These are phyloP conservation scores for cucumber (Cucumis sativus) DNA, from an alignment of 306 rosid genomes.

Conservation along the genomic window DNA sequence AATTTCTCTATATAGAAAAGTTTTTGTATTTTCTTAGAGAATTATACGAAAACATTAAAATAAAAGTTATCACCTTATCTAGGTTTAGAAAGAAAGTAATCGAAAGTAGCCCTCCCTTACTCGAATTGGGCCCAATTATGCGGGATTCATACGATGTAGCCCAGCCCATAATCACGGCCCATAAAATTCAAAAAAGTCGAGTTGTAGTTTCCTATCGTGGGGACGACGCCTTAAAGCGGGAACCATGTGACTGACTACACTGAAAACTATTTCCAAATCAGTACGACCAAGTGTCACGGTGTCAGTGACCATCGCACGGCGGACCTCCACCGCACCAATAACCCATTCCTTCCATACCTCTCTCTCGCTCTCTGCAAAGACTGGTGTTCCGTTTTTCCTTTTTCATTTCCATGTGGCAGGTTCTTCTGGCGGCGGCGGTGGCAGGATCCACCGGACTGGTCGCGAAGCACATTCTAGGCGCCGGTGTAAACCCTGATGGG, in stretches of 20 bases:
- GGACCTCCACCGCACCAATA: neutral
- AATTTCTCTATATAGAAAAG: too few relatives aligned
- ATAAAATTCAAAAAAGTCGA: neutral
- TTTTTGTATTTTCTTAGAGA: too few relatives aligned
- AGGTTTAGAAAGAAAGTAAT: too few relatives aligned
- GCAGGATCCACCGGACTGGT: constrained; percentile 61
- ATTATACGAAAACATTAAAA: too few relatives aligned
- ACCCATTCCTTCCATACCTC: neutral
- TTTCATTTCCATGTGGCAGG: constrained; percentile 41
- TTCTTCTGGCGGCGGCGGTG: constrained; percentile 42
- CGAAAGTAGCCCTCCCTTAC: too few relatives aligned
- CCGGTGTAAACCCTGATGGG: neutral
- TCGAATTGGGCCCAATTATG: neutral
- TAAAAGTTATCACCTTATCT: too few relatives aligned
- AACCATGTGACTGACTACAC: constrained; percentile 22
- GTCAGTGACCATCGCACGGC: neutral
- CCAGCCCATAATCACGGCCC: neutral
- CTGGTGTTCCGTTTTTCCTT: neutral
- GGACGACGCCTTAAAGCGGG: constrained; percentile 24
- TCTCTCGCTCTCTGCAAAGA: neutral
- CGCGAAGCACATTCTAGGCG: constrained; percentile 29
- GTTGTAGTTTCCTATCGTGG: neutral
- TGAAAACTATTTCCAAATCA: neutral
- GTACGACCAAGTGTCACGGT: neutral
- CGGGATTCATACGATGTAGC: neutral